These are phyloP conservation scores for Gymnopilus dilepis DNA, from an alignment of 768 basidiomycete genomes.

Conservation along the genomic window DNA sequence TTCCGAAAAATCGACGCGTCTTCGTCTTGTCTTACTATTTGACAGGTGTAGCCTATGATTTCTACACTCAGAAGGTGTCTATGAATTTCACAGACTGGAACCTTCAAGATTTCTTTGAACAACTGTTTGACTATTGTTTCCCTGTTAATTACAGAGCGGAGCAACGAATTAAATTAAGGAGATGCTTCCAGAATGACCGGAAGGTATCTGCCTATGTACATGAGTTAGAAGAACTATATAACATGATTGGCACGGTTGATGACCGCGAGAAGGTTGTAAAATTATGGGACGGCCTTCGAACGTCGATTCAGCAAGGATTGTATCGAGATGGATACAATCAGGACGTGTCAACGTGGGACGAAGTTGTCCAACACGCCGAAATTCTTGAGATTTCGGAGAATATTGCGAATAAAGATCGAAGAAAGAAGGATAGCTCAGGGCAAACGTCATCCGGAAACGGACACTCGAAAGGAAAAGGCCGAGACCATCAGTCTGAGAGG, in stretches of 20 bases:
- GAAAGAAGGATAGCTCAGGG: not conserved
- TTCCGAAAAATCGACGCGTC: slow-evolving; percentile 12
- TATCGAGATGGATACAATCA: slow-evolving; percentile 37
- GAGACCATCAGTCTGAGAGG: slow-evolving; percentile 1
- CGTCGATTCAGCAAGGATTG: slow-evolving; percentile 32
- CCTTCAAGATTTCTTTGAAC: slow-evolving; percentile 34
- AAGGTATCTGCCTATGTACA: slow-evolving; percentile 38
- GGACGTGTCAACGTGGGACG: slow-evolving; percentile 29
- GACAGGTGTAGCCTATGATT: slow-evolving; percentile 34
- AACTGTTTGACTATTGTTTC: slow-evolving; percentile 45
- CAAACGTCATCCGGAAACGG: not conserved
- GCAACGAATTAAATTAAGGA: slow-evolving; percentile 31
- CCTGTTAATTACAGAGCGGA: slow-evolving; percentile 26
- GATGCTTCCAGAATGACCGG: slow-evolving; percentile 30
- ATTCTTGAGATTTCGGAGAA: slow-evolving; percentile 24
- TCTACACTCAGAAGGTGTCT: slow-evolving; percentile 36
- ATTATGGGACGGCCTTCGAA: slow-evolving; percentile 39
- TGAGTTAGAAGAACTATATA: slow-evolving; percentile 39
- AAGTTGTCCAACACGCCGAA: slow-evolving; percentile 35
- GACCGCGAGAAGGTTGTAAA: slow-evolving; percentile 35
- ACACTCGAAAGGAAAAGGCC: slow-evolving; percentile 7
- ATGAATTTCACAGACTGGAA: slow-evolving; percentile 31
- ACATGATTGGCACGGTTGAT: slow-evolving; percentile 35
- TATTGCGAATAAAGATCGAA: not conserved
- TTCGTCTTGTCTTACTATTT: slow-evolving; percentile 32